A percentile compares a stretch with the other conserved stretches of the same genome.
Conservation (phyloP, 306 rosid genomes). For the Cyclanthera cordifolia region DNA sequence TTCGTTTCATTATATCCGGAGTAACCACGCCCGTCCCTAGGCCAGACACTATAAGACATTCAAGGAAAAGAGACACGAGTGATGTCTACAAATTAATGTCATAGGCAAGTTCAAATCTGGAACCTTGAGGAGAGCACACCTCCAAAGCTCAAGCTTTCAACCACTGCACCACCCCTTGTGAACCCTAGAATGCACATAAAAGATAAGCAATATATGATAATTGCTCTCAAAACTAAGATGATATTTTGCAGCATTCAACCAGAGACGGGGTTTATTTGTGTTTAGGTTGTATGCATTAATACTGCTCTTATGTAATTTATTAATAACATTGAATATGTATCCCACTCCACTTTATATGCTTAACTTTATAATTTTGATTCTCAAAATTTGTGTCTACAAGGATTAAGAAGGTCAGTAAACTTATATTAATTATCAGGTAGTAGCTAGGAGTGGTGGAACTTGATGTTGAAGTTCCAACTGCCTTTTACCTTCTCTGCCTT, state of each 20-base stretch:
- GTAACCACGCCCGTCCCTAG: no score
- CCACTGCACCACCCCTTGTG: no score
- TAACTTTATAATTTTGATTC: background rate
- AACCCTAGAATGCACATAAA: no score
- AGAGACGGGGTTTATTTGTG: background rate
- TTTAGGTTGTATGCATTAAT: background rate
- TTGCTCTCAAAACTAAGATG: no score
- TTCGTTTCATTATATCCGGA: no score
- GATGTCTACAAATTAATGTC: no score
- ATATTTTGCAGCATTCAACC: background rate
- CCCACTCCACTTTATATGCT: background rate
- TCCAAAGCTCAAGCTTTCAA: no score
- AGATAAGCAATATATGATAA: no score
- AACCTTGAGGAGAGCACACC: no score
- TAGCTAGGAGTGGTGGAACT: background rate
- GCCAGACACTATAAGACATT: no score
- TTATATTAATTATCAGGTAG: background rate
- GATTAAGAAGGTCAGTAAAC: background rate
- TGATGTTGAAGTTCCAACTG: background rate
- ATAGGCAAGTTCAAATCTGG: no score
- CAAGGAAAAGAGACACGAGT: no score
- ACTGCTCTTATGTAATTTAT: background rate
- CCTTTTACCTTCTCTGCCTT: background rate
- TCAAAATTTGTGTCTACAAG: background rate
- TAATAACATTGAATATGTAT: background rate